A percentile compares a stretch with the other conserved stretches of the same genome.
These are phyloP conservation scores for Stevia rebaudiana DNA, from an alignment of 140 eudicot genomes.

Conservation along the genomic window DNA sequence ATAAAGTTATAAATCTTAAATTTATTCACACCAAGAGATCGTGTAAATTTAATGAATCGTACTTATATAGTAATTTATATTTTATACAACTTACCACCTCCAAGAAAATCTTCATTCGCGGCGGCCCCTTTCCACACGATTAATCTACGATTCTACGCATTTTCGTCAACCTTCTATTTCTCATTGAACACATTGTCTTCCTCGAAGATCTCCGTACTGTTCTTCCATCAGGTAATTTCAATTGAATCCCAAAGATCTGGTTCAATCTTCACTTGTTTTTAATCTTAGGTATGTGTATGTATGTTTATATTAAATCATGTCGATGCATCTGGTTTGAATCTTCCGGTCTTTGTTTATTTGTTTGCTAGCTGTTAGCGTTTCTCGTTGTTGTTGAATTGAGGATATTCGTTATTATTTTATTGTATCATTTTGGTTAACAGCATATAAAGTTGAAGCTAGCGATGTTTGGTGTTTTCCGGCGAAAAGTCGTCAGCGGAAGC, in stretches of 20 bases:
- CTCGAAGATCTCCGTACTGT: conserved; percentile 24
- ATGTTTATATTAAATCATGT: neutral
- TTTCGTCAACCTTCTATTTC: conserved; percentile 16
- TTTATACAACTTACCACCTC: neutral
- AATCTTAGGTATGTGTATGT: neutral
- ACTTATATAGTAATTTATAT: neutral
- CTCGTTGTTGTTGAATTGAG: neutral
- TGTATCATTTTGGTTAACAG: conserved; percentile 7
- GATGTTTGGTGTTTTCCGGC: conserved; percentile 65
- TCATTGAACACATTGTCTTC: conserved; percentile 13
- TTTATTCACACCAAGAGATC: too few species aligned
- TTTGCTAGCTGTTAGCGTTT: conserved; percentile 5
- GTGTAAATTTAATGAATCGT: too few species aligned
- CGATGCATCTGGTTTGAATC: conserved; percentile 9
- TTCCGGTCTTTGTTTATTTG: neutral
- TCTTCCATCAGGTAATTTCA: conserved; percentile 21
- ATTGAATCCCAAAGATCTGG: conserved; percentile 13
- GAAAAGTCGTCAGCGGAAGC: conserved; percentile 51
- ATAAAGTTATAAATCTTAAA: too few species aligned
- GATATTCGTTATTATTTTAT: neutral
- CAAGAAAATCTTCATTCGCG: conserved; percentile 16
- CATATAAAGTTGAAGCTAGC: conserved; percentile 21
- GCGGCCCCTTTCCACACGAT: conserved; percentile 18
- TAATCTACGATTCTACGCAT: conserved; percentile 18
- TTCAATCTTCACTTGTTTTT: neutral